A percentile compares a stretch with the other conserved stretches of the same genome.
phyloP scores from a whole-genome alignment of 345 rosid genomes.

The Ceriops tagal region DNA sequence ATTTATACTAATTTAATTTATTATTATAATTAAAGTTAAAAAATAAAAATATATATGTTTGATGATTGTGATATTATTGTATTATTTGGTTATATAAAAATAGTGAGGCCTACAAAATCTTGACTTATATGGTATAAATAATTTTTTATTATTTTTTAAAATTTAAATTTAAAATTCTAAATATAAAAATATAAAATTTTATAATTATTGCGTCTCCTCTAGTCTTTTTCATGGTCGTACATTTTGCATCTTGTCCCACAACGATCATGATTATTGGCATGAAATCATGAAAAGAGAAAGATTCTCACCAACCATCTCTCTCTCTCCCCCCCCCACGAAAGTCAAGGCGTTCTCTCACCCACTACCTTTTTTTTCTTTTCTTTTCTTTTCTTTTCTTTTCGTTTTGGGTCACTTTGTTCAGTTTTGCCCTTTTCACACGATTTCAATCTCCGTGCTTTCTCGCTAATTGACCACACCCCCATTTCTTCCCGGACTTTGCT shows the following conservation, averaged over 20 bases:
- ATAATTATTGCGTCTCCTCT: too few relatives aligned
- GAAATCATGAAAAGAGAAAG: not conserved
- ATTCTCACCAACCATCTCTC: constrained; percentile 2
- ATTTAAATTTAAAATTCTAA: too few relatives aligned
- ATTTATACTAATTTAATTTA: too few relatives aligned
- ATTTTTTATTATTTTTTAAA: too few relatives aligned
- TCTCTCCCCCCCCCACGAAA: not conserved
- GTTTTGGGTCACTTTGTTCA: not conserved
- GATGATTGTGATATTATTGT: too few relatives aligned
- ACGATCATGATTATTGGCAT: constrained; percentile 1
- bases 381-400: not conserved
- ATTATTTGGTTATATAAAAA: too few relatives aligned
- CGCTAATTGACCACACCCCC: constrained; percentile 14
- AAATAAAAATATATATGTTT: too few relatives aligned
- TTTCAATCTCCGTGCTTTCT: constrained; percentile 20
- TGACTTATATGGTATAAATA: too few relatives aligned
- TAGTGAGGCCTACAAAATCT: too few relatives aligned
- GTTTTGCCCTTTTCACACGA: not conserved
- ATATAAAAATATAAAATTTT: too few relatives aligned
- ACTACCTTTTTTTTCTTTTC: constrained; percentile 17
- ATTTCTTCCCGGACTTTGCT: constrained; percentile 3
- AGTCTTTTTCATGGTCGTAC: not conserved
- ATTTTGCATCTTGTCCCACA: not conserved
- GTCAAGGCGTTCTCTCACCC: constrained; percentile 41
- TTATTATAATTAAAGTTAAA: too few relatives aligned